Conservation (phyloP, 306 rosid species). For the Neltuma alba region DNA sequence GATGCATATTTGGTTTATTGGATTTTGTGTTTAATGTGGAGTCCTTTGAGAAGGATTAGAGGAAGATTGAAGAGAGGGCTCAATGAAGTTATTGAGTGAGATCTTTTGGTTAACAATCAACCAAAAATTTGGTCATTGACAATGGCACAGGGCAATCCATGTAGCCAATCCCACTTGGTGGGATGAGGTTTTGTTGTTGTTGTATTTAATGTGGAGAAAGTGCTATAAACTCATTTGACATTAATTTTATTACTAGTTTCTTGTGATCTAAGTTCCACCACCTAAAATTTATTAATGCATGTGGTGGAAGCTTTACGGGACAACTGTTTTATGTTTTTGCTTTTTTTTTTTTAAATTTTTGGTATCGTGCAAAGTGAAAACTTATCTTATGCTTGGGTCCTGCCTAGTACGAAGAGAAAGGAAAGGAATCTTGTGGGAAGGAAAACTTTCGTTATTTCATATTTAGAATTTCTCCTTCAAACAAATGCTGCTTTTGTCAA, state of each 20-base stretch:
- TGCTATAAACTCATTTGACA: neutral
- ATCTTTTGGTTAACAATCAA: too few relatives aligned
- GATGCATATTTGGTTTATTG: conserved; percentile 28
- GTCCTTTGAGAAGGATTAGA: too few relatives aligned
- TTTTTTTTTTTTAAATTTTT: too few relatives aligned
- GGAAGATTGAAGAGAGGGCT: too few relatives aligned
- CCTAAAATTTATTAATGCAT: conserved; percentile 9
- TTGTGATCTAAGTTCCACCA: conserved; percentile 9
- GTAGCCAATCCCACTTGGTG: too few relatives aligned
- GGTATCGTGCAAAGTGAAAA: neutral
- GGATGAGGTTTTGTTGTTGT: too few relatives aligned
- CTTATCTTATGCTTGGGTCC: neutral
- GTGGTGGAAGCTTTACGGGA: neutral
- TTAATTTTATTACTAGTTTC: neutral
- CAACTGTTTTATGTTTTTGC: neutral
- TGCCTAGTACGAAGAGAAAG: neutral
- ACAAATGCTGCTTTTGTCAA: conserved; percentile 8
- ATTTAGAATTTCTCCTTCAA: conserved; percentile 11
- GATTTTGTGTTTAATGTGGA: neutral
- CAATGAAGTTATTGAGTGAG: too few relatives aligned
- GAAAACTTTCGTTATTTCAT: conserved; percentile 26
- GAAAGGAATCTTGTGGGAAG: neutral
- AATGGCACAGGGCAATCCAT: too few relatives aligned
- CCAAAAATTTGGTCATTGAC: too few relatives aligned
- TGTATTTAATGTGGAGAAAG: conserved; percentile 1